Percentiles rank a stretch among this genome's conserved stretches.
phyloP scores from a whole-genome alignment of 2,329 filamentous ascomycete species.

The Aaosphaeria arxii region DNA sequence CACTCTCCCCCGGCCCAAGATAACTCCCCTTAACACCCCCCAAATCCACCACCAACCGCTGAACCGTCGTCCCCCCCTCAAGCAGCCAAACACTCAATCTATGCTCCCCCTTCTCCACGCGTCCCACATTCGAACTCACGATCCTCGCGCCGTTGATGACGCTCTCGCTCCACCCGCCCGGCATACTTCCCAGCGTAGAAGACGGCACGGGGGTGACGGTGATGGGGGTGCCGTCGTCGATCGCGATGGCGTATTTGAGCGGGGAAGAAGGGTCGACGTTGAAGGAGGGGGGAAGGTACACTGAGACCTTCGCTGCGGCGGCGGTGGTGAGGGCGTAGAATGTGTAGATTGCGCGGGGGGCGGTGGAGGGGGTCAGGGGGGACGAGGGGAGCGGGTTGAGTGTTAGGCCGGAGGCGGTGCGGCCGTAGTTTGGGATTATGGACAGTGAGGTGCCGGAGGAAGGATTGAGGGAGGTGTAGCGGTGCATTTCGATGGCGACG shows the following conservation, averaged over 20 bases:
- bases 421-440: constrained; percentile 21
- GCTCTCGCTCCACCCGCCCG: constrained; percentile 44
- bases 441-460: constrained; percentile 5
- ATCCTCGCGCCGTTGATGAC: constrained; percentile 49
- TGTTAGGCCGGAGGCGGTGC: constrained; percentile 20
- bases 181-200: constrained; percentile 32
- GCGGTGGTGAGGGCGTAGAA: constrained; percentile 15
- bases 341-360: constrained; percentile 12
- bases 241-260: constrained; percentile 47
- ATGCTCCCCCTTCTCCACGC: constrained; percentile 24
- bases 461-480: constrained; percentile 9
- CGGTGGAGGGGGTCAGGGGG: constrained; percentile 12
- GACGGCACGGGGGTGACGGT: constrained; percentile 25
- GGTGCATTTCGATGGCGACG: constrained; percentile 17
- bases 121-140: constrained; percentile 30
- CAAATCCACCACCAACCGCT: constrained; percentile 15
- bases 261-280: constrained; percentile 46
- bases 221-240: constrained; percentile 34
- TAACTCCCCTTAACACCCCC: constrained; percentile 21
- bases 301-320: constrained; percentile 18
- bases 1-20: constrained; percentile 17
- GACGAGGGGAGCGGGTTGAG: constrained; percentile 12
- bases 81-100: constrained; percentile 38
- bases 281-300: constrained; percentile 41
- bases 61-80: constrained; percentile 13